These are phyloP conservation scores for Polyporus arcularius DNA, from an alignment of 768 basidiomycete genomes.

Conservation along the genomic window DNA sequence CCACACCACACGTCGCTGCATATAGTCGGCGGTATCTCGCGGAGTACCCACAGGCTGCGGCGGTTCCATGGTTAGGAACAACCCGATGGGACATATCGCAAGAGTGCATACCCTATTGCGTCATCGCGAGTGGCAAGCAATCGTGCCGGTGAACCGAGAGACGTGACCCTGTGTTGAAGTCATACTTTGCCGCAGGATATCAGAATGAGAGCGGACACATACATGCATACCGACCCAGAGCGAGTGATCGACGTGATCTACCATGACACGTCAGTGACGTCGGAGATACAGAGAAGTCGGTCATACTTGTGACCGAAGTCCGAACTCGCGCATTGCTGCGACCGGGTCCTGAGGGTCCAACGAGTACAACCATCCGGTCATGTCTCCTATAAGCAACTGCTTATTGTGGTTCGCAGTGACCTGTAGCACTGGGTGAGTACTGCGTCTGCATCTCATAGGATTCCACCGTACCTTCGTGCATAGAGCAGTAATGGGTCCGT, in stretches of 20 bases:
- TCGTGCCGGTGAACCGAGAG: slow-evolving; percentile 11
- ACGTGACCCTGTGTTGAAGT: slow-evolving; percentile 5
- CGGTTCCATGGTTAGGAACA: background rate
- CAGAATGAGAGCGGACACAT: no score
- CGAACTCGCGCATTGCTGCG: background rate
- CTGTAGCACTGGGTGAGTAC: background rate
- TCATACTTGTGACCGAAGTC: slow-evolving; percentile 10
- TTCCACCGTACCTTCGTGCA: background rate
- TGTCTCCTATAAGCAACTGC: slow-evolving; percentile 7
- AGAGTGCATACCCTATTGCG: background rate
- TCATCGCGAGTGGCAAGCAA: slow-evolving; percentile 4
- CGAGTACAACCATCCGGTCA: slow-evolving; percentile 11
- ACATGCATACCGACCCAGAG: slow-evolving; percentile 1
- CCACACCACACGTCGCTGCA: slow-evolving; percentile 15
- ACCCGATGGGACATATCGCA: background rate
- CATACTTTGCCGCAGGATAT: no score
- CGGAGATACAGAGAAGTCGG: background rate
- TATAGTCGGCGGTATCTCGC: slow-evolving; percentile 11
- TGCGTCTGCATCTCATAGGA: background rate
- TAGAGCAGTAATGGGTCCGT: background rate
- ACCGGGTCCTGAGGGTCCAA: background rate
- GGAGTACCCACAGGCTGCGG: slow-evolving; percentile 7
- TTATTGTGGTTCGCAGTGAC: background rate
- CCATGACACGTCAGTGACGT: no score
- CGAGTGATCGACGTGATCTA: slow-evolving; percentile 2